phyloP scores from a whole-genome alignment of 176 grass and related monocot genomes.

The Thalia dealbata region DNA sequence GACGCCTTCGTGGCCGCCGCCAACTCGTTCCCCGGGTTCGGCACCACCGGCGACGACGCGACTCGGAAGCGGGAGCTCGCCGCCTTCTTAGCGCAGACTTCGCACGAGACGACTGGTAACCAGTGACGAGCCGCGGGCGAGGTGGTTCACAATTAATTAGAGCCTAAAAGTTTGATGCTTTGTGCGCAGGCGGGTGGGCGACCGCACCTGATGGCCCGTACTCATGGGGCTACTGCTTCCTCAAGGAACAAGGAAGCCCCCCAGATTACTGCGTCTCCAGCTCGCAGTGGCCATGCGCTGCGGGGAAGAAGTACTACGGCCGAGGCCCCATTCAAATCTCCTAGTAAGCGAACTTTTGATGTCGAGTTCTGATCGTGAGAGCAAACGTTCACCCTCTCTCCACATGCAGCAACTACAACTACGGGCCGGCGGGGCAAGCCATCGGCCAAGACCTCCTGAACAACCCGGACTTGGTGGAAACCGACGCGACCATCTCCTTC shows the following conservation, averaged over 20 bases:
- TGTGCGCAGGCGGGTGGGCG: background rate
- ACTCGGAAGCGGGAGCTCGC: conserved; percentile 34
- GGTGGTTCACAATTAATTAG: background rate
- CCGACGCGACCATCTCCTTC: conserved; percentile 37
- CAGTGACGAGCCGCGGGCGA: background rate
- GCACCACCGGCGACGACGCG: conserved; percentile 15
- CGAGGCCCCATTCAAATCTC: background rate
- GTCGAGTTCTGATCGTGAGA: too few relatives aligned
- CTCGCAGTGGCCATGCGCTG: background rate
- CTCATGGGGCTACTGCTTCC: background rate
- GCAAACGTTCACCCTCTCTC: too few relatives aligned
- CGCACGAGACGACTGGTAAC: conserved; percentile 51
- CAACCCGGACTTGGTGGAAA: conserved; percentile 53
- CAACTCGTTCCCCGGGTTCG: conserved; percentile 25
- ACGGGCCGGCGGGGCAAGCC: conserved; percentile 33
- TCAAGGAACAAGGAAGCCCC: background rate
- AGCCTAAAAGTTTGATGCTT: background rate
- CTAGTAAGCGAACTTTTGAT: background rate
- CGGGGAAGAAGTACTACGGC: background rate
- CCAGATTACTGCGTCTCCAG: background rate
- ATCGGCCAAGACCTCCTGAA: conserved; percentile 29
- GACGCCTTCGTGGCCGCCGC: conserved; percentile 33
- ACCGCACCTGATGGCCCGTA: background rate
- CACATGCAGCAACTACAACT: conserved; percentile 51
- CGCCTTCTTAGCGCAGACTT: conserved; percentile 59